Base-by-base conservation (phyloP, 192 early-diverging fungal genomes). In the Allomyces macrogynus region DNA sequence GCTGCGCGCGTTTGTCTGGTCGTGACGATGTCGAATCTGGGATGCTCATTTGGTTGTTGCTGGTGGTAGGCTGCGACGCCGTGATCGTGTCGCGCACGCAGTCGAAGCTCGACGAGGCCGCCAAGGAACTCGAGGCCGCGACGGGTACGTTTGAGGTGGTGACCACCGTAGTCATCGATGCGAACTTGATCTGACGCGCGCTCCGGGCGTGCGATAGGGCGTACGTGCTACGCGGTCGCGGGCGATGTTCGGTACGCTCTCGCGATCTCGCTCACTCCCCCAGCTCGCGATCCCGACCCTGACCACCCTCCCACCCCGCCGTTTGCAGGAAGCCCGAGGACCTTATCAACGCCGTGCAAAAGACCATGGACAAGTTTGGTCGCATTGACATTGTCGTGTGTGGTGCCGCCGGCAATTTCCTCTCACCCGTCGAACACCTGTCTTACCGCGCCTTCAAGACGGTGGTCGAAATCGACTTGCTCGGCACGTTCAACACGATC, bases 401-500 rank as follows among this genome's bases (percentile, higher is more conserved):
- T 24, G 75, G 75, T 23, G 75, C 75, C 22, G 86, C 88, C 16
- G 88, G 88, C 24, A 89, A 89, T 73, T 89, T 89, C 66, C 70
- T 89, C 43, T 72, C 83, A 16, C 71, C 84, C 27, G 81, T 78
- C 27, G 80, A 85, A 61, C 67, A 77, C 26, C 71, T 89, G 8
- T 84, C 81, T 4, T 78, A 81, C 61, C 84, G 85, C 66, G 88
- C 83, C 24, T 89, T 88, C 79, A 78, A 78, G 23, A 80, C 84
- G 32, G 81, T 84, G 7, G 76, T 82, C 63, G 81, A 81, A 54
- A 83, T 82, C 63, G 81, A 73, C 69, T 26, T 73, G 23, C 57
- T 73, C 4, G 87, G 88, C 12, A 88, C 88, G 27, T 89, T 85
- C 76, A 87, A 88, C 73, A 76, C 84, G 12, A 80, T 80, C 66